A percentile compares a stretch with the other conserved stretches of the same genome.
Evolutionary conservation across 495 filamentous ascomycete species (phyloP).

Genomic region (Penicillium herquei): DNA sequence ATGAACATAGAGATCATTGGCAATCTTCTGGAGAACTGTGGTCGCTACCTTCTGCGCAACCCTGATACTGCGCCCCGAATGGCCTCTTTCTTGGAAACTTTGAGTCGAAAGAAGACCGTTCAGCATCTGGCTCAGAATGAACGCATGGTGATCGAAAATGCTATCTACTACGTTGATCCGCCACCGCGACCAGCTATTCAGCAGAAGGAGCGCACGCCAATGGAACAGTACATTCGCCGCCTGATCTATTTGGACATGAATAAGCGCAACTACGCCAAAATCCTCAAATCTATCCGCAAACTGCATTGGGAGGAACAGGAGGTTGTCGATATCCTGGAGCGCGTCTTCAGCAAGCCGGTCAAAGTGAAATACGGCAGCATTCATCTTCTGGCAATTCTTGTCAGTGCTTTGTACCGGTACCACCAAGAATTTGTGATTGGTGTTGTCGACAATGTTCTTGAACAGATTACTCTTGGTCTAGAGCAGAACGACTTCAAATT

Average conservation of each 20-base stretch:
- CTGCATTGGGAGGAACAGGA: constrained; percentile 96
- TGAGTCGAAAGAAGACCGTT: constrained; percentile 92
- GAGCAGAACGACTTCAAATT: constrained; percentile 97
- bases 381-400: constrained; percentile 89
- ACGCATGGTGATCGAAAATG: constrained; percentile 97
- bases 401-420: constrained; percentile 83
- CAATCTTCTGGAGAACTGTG: constrained; percentile 95
- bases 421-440: constrained; percentile 86
- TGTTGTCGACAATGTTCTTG: constrained; percentile 86
- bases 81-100: constrained; percentile 88
- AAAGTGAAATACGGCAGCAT: constrained; percentile 98
- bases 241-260: constrained; percentile 91
- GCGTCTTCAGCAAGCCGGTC: constrained; percentile 90
- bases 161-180: constrained; percentile 96
- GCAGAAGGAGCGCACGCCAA: constrained; percentile 92
- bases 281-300: constrained; percentile 88
- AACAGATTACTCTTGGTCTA: constrained; percentile 82
- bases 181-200: constrained; percentile 90
- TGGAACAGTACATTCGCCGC: constrained; percentile 88
- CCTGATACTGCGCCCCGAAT: constrained; percentile 91
- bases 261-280: constrained; percentile 88
- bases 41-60: constrained; percentile 89
- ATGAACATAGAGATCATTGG: constrained; percentile 99
- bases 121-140: constrained; percentile 95
- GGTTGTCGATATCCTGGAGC: constrained; percentile 79